Base-by-base conservation (phyloP, 805 yeast genomes). In the Cyberlindnera samutprakarnensis region DNA sequence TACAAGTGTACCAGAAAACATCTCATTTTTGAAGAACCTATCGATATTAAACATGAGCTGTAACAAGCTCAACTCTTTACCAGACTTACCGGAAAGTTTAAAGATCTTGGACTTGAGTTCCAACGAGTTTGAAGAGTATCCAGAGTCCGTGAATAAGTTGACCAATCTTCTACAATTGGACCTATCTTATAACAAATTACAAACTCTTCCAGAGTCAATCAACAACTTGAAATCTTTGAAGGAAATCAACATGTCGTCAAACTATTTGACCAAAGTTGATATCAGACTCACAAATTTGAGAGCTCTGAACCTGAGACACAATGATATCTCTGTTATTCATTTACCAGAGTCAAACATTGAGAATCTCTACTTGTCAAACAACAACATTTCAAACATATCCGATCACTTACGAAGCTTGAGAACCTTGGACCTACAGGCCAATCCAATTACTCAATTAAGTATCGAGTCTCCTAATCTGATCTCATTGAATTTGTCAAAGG, bases 251-350 rank as follows among this genome's bases (percentile, higher is more conserved):
- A 57, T 88, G 26, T 78, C 88, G 21, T 85, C 87, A 34, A 88
- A 88, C 49, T 68, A 65, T 35, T 59, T 88, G 30, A 47, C 49
- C 3, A 28, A 30, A 11, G 47, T 64, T 17, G 52, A 49, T 15
- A 58, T 68, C 1, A 62, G 67, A 6, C 63, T 87, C 51, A 48
- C 54, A 2, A 64, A 70, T 12, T 63, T 88, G 47, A 72, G 78
- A 50, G 72, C 84, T 32, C 64, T 88, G 41, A 95, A 90, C 57
- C 60, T 87, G 15, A 68, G 92, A 30, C 82, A 78, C 56, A 88
- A 90, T 53, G 65, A 72, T 23, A 55, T 67, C 23, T 55, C 66
- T 6, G 51, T 69, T 7, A 46, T 66, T 8, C 49, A 61, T 12
- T 58, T 79, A 31, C 75, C 80, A 4, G 44, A 47, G 5, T 37